Conservation (phyloP, 2,329 filamentous ascomycete genomes). For the Nothomitra cinnamomea region DNA sequence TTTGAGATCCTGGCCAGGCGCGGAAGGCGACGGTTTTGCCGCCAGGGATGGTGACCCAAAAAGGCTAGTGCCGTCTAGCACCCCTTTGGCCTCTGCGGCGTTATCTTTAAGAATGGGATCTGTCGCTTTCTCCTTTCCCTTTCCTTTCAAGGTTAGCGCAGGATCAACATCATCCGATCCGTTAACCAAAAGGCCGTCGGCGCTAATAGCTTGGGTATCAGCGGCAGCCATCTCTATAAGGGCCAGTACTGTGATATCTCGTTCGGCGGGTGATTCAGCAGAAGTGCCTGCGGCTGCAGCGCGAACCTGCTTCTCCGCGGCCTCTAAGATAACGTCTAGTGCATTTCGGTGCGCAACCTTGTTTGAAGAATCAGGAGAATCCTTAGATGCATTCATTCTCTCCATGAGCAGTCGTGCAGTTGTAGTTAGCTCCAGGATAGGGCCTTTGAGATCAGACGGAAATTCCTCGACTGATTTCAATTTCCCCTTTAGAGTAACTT, state of each 20-base stretch:
- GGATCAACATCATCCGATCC: not conserved
- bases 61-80: not conserved
- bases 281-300: not conserved
- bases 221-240: not conserved
- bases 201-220: not conserved
- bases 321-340: not conserved
- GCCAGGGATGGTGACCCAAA: not conserved
- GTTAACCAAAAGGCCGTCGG: not conserved
- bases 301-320: not conserved
- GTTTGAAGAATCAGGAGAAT: not conserved
- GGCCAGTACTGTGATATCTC: not conserved
- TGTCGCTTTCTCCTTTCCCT: not conserved
- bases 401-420: not conserved
- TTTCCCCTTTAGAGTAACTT: not conserved
- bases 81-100: not conserved
- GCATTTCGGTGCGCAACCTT: not conserved
- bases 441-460: too few relatives aligned
- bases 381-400: not conserved
- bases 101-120: not conserved
- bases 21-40: not conserved
- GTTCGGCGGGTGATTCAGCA: not conserved
- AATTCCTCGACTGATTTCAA: not conserved
- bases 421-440: not conserved
- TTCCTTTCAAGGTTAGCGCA: not conserved
- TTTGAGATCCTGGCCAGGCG: constrained; percentile 15